Evolutionary conservation across 306 rosid species (phyloP).

Genomic region (Castanospermum australe): DNA sequence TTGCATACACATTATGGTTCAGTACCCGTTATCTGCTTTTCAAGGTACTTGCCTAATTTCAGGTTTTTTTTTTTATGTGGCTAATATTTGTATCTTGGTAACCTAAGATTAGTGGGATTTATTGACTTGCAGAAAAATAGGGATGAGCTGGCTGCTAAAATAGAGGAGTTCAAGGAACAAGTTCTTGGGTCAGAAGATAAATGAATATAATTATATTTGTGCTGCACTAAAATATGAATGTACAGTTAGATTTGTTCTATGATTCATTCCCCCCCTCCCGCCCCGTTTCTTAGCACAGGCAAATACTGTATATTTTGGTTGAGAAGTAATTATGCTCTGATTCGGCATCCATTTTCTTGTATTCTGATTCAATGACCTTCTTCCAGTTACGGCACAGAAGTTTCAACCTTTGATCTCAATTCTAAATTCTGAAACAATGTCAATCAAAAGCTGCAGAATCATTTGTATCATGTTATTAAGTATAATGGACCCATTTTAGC

Average conservation of each 20-base stretch:
- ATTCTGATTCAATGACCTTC: too few relatives aligned
- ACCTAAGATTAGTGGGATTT: background rate
- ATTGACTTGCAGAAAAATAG: conserved; percentile 64
- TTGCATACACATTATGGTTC: conserved; percentile 82
- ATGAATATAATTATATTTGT: background rate
- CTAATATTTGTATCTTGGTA: background rate
- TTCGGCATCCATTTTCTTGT: background rate
- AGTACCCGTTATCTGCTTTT: conserved; percentile 74
- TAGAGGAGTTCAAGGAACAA: conserved; percentile 70
- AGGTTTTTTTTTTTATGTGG: background rate
- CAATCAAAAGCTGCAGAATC: too few relatives aligned
- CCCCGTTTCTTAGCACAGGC: background rate
- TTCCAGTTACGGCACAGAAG: too few relatives aligned
- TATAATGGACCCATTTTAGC: too few relatives aligned
- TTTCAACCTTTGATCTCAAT: too few relatives aligned
- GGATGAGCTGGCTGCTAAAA: conserved; percentile 66
- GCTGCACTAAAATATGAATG: conserved; percentile 14
- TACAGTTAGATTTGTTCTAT: conserved; percentile 34
- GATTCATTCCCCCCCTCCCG: background rate
- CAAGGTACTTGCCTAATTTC: conserved; percentile 53
- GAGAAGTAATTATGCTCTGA: background rate
- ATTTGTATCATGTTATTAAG: too few relatives aligned
- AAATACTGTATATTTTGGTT: background rate
- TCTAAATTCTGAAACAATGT: too few relatives aligned
- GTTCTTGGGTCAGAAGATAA: conserved; percentile 64